These are phyloP conservation scores for Allomyces macrogynus DNA, from an alignment of 192 early-diverging fungal genomes.

Conservation along the genomic window DNA sequence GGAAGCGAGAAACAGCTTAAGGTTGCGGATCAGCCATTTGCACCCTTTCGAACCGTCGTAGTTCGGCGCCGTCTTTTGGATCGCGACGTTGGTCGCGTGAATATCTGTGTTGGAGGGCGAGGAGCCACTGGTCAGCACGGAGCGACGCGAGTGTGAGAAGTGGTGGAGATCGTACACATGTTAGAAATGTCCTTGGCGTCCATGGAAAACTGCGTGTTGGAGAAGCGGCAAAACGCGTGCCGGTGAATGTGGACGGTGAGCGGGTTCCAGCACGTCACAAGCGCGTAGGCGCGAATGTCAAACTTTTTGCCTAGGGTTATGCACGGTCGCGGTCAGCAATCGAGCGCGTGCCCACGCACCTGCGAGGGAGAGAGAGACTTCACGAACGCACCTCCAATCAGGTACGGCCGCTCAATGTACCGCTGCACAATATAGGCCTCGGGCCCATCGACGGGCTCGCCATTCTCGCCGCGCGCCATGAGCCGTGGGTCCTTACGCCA, in stretches of 20 bases:
- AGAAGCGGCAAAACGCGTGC: constrained; percentile 44
- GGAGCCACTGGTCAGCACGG: too few relatives aligned
- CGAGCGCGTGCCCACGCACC: too few relatives aligned
- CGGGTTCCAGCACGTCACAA: constrained; percentile 38
- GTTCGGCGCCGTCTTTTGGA: constrained; percentile 37
- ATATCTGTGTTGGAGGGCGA: constrained; percentile 14
- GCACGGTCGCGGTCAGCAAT: background rate
- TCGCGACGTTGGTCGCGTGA: constrained; percentile 43
- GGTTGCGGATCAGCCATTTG: constrained; percentile 38
- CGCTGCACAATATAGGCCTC: constrained; percentile 44
- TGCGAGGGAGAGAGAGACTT: too few relatives aligned
- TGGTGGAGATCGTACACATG: constrained; percentile 12
- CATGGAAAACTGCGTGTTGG: constrained; percentile 37
- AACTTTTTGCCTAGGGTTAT: constrained; percentile 35
- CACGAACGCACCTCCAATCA: constrained; percentile 28
- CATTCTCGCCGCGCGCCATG: background rate
- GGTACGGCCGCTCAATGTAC: constrained; percentile 39
- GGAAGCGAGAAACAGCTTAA: constrained; percentile 25
- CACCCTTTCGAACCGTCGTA: constrained; percentile 34
- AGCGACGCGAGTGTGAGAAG: background rate
- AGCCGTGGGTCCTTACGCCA: constrained; percentile 31
- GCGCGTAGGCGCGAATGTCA: constrained; percentile 36
- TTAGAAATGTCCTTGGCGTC: constrained; percentile 43
- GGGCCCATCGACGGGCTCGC: constrained; percentile 14
- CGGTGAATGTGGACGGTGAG: constrained; percentile 37